A percentile compares a stretch with the other conserved stretches of the same genome.
These are phyloP conservation scores for Penicillium sp. DNA, from an alignment of 2,329 filamentous ascomycete species.

Conservation along the genomic window DNA sequence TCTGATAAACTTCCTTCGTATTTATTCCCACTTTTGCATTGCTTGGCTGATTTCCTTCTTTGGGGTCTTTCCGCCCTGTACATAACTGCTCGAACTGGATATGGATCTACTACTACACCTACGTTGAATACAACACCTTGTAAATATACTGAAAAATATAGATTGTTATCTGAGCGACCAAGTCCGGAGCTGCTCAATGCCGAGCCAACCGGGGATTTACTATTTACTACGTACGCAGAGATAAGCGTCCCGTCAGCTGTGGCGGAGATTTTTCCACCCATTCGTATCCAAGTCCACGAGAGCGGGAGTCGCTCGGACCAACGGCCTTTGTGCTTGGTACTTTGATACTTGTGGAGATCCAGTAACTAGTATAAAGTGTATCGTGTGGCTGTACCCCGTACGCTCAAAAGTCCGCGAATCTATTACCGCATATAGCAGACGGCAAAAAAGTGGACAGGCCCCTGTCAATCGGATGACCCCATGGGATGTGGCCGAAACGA, in stretches of 20 bases:
- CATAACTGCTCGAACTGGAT: slow-evolving; percentile 1
- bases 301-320: too few species aligned
- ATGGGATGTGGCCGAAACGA: neutral
- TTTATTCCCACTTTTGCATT: slow-evolving; percentile 4
- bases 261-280: neutral
- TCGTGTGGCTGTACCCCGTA: too few species aligned
- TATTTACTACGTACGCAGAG: neutral
- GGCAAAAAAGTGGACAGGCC: neutral
- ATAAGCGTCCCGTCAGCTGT: neutral
- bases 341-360: too few species aligned
- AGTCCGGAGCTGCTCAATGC: slow-evolving; percentile 5
- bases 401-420: neutral
- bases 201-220: slow-evolving; percentile 8
- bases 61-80: neutral
- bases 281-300: neutral
- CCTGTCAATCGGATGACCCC: neutral
- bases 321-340: too few species aligned
- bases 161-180: slow-evolving; percentile 5
- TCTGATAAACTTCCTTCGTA: neutral
- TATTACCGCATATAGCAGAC: neutral
- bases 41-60: slow-evolving; percentile 3
- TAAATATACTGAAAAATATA: slow-evolving; percentile 12
- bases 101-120: neutral
- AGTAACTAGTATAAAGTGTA: too few species aligned
- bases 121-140: neutral